Evolutionary conservation across 2,329 filamentous ascomycete species (phyloP), one percentile per base, ranked within the genome.

Genomic region (Didymella pomorum): DNA sequence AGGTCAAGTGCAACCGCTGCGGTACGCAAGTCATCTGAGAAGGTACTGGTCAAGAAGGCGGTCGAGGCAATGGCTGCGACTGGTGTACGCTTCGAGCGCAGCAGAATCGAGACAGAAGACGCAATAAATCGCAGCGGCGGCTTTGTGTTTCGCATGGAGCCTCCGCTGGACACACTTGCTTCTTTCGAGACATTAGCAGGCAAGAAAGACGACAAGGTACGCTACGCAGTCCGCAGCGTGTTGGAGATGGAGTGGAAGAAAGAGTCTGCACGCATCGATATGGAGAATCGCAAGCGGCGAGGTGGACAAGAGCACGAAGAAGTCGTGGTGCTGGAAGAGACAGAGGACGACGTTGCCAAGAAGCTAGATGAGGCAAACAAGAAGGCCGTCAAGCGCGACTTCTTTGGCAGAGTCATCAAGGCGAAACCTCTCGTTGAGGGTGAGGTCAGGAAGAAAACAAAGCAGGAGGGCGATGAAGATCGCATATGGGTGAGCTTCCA

Each of bases 61-160:
- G 91, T 95, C 0, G 86, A 89, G 61, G 88, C 93, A 0, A 90
- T 99, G 83, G 84, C 86, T n/a, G 91, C 92, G 18, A 84, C 94
- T 14, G 91, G 93, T 16, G 86, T 98, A 16, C 84, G 85, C 2
- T 89, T 98, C 73, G 90, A 96, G 65, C 89, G 88, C 71, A 89
- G 90, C 12, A 88, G 89, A 68, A 86, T 98, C 42, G 93, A 96
- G 70, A 83, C 83, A 12, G 89, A 91, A 33, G 84, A 84, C 8
- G 76, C 82, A 5, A 68, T 68, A 10, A 72, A 71, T 20, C 66
- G 71, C 14, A 76, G 71, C 57, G 84, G 86, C 31, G 88, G 85
- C 66, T 98, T 88, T 84, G 89, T 96, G 9, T 98, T 96, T 77
- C 87, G 95, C 52, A 93, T 99, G 91, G 94, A 98, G 71, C 95